phyloP scores from a whole-genome alignment of 2,329 filamentous ascomycete genomes.

The Neopestalotiopsis clavispora region DNA sequence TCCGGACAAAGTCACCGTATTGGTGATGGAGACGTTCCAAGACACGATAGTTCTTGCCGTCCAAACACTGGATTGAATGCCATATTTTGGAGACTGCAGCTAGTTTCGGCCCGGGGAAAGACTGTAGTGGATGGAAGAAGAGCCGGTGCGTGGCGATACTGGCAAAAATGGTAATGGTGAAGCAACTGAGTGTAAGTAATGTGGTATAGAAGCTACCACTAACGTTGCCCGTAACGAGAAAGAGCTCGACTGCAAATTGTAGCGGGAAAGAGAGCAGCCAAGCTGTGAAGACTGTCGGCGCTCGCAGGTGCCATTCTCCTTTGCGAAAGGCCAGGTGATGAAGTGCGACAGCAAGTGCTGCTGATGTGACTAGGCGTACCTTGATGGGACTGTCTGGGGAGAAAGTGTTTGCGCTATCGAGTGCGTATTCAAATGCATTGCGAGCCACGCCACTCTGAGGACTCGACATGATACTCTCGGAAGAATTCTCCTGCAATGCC shows the following conservation, averaged over 20 bases:
- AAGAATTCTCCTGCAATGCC: not conserved
- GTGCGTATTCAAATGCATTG: not conserved
- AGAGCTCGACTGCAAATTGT: not conserved
- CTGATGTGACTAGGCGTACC: not conserved
- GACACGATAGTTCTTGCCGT: not conserved
- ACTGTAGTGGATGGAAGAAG: not conserved
- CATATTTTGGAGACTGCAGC: not conserved
- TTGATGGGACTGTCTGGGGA: not conserved
- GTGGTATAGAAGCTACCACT: not conserved
- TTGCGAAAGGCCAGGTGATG: not conserved
- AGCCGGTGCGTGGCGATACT: not conserved
- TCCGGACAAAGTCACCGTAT: slow-evolving; percentile 2
- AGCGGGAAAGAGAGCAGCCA: not conserved
- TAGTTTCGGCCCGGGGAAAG: not conserved
- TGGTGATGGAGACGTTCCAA: not conserved
- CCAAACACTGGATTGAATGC: not conserved
- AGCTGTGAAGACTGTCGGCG: not conserved
- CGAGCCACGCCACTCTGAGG: not conserved
- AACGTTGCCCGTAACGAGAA: not conserved
- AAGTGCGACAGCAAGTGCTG: not conserved
- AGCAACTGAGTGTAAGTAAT: not conserved
- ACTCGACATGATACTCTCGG: not conserved
- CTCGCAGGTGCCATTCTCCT: not conserved
- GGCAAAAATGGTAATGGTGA: not conserved
- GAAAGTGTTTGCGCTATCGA: not conserved